A percentile compares a stretch with the other conserved stretches of the same genome.
Evolutionary conservation across 495 filamentous ascomycete genomes (phyloP).

Genomic region (Umbilicaria muhlenbergii): DNA sequence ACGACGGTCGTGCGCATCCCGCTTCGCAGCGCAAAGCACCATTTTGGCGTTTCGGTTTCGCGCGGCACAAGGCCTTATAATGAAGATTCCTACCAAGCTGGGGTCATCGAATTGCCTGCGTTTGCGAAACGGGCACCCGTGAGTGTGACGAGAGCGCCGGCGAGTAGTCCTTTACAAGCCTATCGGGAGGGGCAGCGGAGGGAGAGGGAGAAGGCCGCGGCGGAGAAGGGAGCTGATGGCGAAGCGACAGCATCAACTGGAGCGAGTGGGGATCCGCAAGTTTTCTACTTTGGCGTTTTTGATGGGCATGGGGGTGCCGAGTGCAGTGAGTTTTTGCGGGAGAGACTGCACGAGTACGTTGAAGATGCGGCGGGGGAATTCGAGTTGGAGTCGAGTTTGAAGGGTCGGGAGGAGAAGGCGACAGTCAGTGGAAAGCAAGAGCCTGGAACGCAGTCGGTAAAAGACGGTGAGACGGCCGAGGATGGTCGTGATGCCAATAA

Average conservation of each 20-base stretch:
- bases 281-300: conserved; percentile 95
- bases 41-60: conserved; percentile 69
- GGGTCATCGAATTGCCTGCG: conserved; percentile 79
- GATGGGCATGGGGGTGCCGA: conserved; percentile 90
- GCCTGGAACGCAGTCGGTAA: not conserved
- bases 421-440: conserved; percentile 2
- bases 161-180: conserved; percentile 24
- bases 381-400: conserved; percentile 55
- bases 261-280: conserved; percentile 74
- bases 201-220: conserved; percentile 7
- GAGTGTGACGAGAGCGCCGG: conserved; percentile 37
- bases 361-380: conserved; percentile 65
- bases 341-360: conserved; percentile 75
- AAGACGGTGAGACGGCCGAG: not conserved
- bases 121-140: conserved; percentile 73
- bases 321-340: conserved; percentile 73
- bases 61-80: conserved; percentile 75
- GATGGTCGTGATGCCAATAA: not conserved
- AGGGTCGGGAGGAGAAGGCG: conserved; percentile 6
- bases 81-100: conserved; percentile 90
- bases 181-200: conserved; percentile 10
- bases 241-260: conserved; percentile 51
- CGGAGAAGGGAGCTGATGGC: conserved; percentile 16
- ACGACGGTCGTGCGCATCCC: conserved; percentile 98
- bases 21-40: conserved; percentile 82